phyloP scores from a whole-genome alignment of 495 filamentous ascomycete genomes.

The Immersiella caudata region DNA sequence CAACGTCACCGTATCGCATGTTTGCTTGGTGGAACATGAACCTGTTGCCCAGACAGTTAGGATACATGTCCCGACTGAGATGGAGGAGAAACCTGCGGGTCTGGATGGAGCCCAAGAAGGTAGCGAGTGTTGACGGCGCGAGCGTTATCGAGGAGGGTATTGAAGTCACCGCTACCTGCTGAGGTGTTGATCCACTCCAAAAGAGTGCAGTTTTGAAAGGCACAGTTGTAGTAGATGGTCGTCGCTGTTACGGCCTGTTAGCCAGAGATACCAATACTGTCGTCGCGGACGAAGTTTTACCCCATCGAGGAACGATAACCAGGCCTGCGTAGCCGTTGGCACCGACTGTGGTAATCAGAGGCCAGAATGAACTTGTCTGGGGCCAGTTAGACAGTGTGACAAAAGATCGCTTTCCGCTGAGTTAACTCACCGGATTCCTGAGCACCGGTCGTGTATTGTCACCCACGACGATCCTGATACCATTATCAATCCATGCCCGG shows the following conservation, averaged over 20 bases:
- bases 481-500: conserved; percentile 60
- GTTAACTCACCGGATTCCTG: conserved; percentile 43
- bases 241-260: conserved; percentile 38
- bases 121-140: conserved; percentile 57
- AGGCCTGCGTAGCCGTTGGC: conserved; percentile 60
- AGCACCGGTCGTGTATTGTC: conserved; percentile 62
- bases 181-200: conserved; percentile 66
- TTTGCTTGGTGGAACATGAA: conserved; percentile 65
- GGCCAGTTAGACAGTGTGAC: background rate
- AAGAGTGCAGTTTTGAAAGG: conserved; percentile 56
- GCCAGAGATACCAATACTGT: background rate
- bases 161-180: conserved; percentile 53
- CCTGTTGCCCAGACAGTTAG: background rate
- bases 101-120: conserved; percentile 57
- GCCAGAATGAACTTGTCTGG: conserved; percentile 55
- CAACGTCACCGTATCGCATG: conserved; percentile 54
- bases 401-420: background rate
- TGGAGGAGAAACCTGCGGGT: conserved; percentile 28
- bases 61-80: background rate
- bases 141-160: conserved; percentile 51
- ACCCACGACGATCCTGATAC: conserved; percentile 62
- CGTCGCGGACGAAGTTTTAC: background rate
- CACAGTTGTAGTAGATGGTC: conserved; percentile 68
- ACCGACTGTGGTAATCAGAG: conserved; percentile 54
- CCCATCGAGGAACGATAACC: conserved; percentile 63